A percentile compares a stretch with the other conserved stretches of the same genome.
These are phyloP conservation scores for Coleophoma eucalyptorum DNA, from an alignment of 2,329 filamentous ascomycete genomes.

Conservation along the genomic window DNA sequence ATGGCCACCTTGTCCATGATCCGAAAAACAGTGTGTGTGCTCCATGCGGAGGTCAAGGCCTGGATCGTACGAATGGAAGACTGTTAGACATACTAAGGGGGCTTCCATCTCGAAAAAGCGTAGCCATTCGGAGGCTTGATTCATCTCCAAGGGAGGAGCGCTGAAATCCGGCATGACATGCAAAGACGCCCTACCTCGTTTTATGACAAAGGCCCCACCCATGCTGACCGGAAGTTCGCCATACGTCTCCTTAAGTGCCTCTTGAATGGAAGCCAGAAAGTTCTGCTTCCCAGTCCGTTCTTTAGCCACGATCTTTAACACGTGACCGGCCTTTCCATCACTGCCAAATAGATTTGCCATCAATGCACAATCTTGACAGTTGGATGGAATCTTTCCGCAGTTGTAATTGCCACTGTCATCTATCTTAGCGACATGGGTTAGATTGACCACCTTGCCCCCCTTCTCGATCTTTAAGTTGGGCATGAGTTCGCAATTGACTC, in stretches of 20 bases:
- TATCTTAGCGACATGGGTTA: constrained; percentile 25
- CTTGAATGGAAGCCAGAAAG: constrained; percentile 30
- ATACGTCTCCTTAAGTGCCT: constrained; percentile 25
- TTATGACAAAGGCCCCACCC: constrained; percentile 37
- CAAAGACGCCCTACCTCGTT: constrained; percentile 30
- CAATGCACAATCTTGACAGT: constrained; percentile 29
- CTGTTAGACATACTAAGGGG: constrained; percentile 35
- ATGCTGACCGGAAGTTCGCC: constrained; percentile 33
- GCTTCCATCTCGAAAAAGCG: constrained; percentile 32
- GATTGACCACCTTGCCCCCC: constrained; percentile 20
- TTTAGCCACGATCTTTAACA: constrained; percentile 32
- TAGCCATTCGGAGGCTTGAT: constrained; percentile 33
- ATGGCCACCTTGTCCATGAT: constrained; percentile 34
- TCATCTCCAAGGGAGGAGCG: constrained; percentile 23
- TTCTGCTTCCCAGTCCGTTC: constrained; percentile 25
- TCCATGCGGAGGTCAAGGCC: constrained; percentile 36
- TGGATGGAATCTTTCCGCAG: constrained; percentile 20
- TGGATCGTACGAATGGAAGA: constrained; percentile 38
- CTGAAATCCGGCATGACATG: constrained; percentile 43
- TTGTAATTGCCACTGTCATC: constrained; percentile 10
- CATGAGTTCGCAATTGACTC: constrained; percentile 38
- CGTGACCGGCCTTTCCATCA: constrained; percentile 26
- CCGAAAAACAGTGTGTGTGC: constrained; percentile 42
- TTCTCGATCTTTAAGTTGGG: constrained; percentile 31
- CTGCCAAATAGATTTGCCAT: constrained; percentile 41